Evolutionary conservation across 2,329 filamentous ascomycete genomes (phyloP).

Genomic region (Rutstroemia sp.): DNA sequence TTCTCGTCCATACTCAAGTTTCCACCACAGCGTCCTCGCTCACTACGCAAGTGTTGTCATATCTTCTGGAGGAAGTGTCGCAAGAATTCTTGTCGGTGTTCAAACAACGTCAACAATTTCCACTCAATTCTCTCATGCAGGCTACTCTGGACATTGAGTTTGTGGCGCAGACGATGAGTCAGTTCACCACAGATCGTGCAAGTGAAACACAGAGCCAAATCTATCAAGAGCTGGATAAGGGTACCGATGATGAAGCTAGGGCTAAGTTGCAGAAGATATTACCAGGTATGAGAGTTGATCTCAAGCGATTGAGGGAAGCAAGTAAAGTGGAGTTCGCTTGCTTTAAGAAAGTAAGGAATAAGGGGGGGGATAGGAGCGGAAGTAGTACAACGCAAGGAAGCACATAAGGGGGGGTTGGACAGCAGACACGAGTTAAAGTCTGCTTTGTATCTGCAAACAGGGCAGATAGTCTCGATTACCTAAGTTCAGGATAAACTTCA

Average conservation of each 20-base stretch:
- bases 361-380: slow-evolving; percentile 2
- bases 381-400: not conserved
- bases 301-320: slow-evolving; percentile 77
- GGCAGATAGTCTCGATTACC: too few species aligned
- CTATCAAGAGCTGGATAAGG: slow-evolving; percentile 81
- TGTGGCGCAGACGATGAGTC: slow-evolving; percentile 82
- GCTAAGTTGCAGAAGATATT: slow-evolving; percentile 76
- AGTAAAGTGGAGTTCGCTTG: slow-evolving; percentile 85
- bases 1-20: slow-evolving; percentile 86
- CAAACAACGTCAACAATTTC: slow-evolving; percentile 56
- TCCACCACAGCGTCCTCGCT: slow-evolving; percentile 71
- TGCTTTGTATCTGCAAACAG: too few species aligned
- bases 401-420: not conserved
- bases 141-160: slow-evolving; percentile 97
- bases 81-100: slow-evolving; percentile 78
- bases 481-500: too few species aligned
- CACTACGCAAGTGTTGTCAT: slow-evolving; percentile 73
- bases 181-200: slow-evolving; percentile 80
- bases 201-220: slow-evolving; percentile 80
- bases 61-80: slow-evolving; percentile 77
- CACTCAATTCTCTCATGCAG: slow-evolving; percentile 82
- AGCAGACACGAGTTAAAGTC: too few species aligned
- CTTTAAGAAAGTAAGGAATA: slow-evolving; percentile 51
- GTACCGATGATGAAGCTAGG: slow-evolving; percentile 82
- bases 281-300: slow-evolving; percentile 76